Conservation (phyloP, 805 yeast genomes). For the Ogataea nonfermentans region DNA sequence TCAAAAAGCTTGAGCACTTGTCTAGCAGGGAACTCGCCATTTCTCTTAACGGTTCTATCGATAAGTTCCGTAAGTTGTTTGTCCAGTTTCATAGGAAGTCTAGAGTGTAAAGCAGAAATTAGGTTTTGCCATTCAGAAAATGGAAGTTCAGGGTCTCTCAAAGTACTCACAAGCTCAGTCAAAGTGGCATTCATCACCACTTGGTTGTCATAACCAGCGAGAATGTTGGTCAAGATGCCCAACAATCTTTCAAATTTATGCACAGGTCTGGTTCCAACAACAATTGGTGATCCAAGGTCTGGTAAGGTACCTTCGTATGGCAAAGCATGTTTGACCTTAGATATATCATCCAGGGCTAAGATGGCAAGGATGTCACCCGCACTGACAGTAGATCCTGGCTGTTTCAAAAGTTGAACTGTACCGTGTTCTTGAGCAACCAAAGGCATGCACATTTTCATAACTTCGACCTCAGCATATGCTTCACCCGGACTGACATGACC, state of each 20-base stretch:
- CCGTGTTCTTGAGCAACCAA: slow-evolving; percentile 92
- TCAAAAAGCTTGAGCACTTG: slow-evolving; percentile 71
- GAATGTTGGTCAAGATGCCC: slow-evolving; percentile 68
- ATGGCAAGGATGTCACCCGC: slow-evolving; percentile 98
- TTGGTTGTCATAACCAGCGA: slow-evolving; percentile 93
- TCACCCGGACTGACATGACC: slow-evolving; percentile 91
- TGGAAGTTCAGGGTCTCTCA: slow-evolving; percentile 82
- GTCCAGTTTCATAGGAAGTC: slow-evolving; percentile 80
- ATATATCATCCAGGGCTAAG: slow-evolving; percentile 91
- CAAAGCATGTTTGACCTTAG: slow-evolving; percentile 93
- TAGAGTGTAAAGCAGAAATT: slow-evolving; percentile 86
- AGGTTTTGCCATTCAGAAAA: slow-evolving; percentile 88
- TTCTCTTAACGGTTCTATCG: slow-evolving; percentile 61
- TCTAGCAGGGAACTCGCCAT: slow-evolving; percentile 91
- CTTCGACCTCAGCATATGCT: slow-evolving; percentile 97
- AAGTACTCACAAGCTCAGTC: slow-evolving; percentile 63
- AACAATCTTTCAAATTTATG: slow-evolving; percentile 64
- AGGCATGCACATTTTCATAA: slow-evolving; percentile 99
- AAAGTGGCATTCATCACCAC: slow-evolving; percentile 86
- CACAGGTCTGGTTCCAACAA: slow-evolving; percentile 81
- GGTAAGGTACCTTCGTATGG: slow-evolving; percentile 95
- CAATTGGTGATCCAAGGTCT: slow-evolving; percentile 76
- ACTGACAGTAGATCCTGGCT: slow-evolving; percentile 95
- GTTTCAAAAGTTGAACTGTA: slow-evolving; percentile 86
- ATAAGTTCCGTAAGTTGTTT: slow-evolving; percentile 60